Percentiles rank a stretch among this genome's conserved stretches.
phyloP scores from a whole-genome alignment of 805 yeast genomes.

The Saturnispora halmiae region DNA sequence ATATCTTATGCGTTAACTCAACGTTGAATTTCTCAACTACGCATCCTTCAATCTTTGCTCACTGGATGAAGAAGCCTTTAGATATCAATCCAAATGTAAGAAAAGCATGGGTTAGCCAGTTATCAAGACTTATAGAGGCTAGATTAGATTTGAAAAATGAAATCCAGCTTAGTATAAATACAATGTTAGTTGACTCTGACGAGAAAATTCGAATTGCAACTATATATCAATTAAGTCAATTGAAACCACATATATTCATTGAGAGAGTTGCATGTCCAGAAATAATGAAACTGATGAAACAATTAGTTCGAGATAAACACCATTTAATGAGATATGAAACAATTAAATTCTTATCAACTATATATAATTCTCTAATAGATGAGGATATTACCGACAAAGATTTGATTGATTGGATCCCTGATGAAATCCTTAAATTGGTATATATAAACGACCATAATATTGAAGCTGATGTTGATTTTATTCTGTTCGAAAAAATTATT shows the following conservation, averaged over 20 bases:
- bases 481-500: slow-evolving; percentile 50
- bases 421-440: slow-evolving; percentile 50
- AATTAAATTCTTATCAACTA: slow-evolving; percentile 42
- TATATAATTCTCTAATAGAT: slow-evolving; percentile 41
- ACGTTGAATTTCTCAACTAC: slow-evolving; percentile 47
- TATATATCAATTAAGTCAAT: slow-evolving; percentile 39
- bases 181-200: slow-evolving; percentile 66
- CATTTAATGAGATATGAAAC: slow-evolving; percentile 53
- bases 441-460: slow-evolving; percentile 66
- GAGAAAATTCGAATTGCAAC: slow-evolving; percentile 62
- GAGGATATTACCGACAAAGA: slow-evolving; percentile 22
- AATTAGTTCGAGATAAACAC: slow-evolving; percentile 64
- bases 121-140: slow-evolving; percentile 37
- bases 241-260: slow-evolving; percentile 41
- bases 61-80: slow-evolving; percentile 67
- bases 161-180: slow-evolving; percentile 47
- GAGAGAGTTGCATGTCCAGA: slow-evolving; percentile 37
- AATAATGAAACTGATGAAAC: slow-evolving; percentile 46
- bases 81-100: slow-evolving; percentile 63
- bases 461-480: slow-evolving; percentile 54
- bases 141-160: slow-evolving; percentile 43
- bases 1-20: slow-evolving; percentile 42
- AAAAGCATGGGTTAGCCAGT: slow-evolving; percentile 56
- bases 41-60: slow-evolving; percentile 52
- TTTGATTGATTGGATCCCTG: slow-evolving; percentile 49